Evolutionary conservation across 1,284 basidiomycete genomes (phyloP).

Genomic region (Puccinia coronata): DNA sequence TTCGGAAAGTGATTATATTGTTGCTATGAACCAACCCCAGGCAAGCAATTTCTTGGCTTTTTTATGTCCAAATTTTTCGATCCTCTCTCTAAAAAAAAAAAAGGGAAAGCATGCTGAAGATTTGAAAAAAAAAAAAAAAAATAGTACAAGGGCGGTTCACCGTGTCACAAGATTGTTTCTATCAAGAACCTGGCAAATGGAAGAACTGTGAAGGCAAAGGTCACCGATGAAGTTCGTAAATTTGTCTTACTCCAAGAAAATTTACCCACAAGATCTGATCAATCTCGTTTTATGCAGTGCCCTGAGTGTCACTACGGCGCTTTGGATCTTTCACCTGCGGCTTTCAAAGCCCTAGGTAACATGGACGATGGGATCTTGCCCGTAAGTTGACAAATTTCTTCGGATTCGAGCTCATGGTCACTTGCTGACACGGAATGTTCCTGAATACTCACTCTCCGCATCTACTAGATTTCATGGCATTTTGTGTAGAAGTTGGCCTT

Average conservation of each 20-base stretch:
- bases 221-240: slow-evolving; percentile 24
- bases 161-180: slow-evolving; percentile 23
- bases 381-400: slow-evolving; percentile 15
- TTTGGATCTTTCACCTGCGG: slow-evolving; percentile 28
- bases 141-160: slow-evolving; percentile 20
- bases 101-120: not conserved
- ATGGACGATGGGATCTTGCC: slow-evolving; percentile 21
- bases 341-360: slow-evolving; percentile 16
- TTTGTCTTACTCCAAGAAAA: no score
- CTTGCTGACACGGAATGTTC: no score
- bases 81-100: not conserved
- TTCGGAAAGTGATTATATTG: slow-evolving; percentile 21
- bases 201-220: slow-evolving; percentile 17
- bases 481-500: no score
- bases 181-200: slow-evolving; percentile 22
- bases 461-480: no score
- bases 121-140: not conserved
- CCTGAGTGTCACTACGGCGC: slow-evolving; percentile 10
- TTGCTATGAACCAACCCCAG: slow-evolving; percentile 28
- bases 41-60: not conserved
- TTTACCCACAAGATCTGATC: not conserved
- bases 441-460: no score
- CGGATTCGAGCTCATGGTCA: no score
- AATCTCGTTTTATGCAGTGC: slow-evolving; percentile 4
- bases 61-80: not conserved